Evolutionary conservation across 768 basidiomycete genomes (phyloP).

Genomic region (Myochromella boudieri): DNA sequence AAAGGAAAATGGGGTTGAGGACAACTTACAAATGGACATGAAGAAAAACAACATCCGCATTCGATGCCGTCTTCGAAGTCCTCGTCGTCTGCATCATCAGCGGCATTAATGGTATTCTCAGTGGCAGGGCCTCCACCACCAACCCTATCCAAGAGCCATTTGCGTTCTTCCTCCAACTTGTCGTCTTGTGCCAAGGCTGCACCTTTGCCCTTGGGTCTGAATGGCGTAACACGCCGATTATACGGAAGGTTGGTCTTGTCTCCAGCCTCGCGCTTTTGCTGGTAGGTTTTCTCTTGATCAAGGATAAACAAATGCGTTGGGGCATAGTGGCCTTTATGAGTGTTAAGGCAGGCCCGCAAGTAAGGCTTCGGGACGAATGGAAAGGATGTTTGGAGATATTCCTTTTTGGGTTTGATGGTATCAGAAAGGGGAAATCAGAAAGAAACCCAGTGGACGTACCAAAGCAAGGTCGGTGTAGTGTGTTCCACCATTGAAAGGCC

Average conservation of each 20-base stretch:
- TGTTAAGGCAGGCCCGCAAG: constrained; percentile 43
- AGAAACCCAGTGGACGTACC: constrained; percentile 32
- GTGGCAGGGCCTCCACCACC: constrained; percentile 5
- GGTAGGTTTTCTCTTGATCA: constrained; percentile 30
- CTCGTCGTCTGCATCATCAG: constrained; percentile 10
- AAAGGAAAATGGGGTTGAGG: background rate
- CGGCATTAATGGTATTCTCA: constrained; percentile 26
- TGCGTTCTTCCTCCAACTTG: constrained; percentile 43
- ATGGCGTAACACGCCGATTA: constrained; percentile 28
- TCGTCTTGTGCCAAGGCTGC: constrained; percentile 32
- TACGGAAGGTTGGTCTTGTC: constrained; percentile 33
- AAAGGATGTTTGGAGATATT: constrained; percentile 56
- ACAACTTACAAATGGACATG: constrained; percentile 64
- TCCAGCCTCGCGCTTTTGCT: constrained; percentile 4
- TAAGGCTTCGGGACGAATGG: constrained; percentile 55
- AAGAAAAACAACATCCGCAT: constrained; percentile 85
- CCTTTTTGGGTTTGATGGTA: constrained; percentile 29
- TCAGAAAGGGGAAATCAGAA: background rate
- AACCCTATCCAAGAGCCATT: constrained; percentile 43
- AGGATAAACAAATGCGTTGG: constrained; percentile 59
- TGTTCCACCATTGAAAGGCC: constrained; percentile 40
- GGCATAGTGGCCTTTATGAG: constrained; percentile 54
- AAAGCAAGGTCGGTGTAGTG: constrained; percentile 53
- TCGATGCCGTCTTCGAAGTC: constrained; percentile 64
- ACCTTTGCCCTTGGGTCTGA: constrained; percentile 27